phyloP scores from a whole-genome alignment of 768 basidiomycete species.

The Leccinum barrowsii region DNA sequence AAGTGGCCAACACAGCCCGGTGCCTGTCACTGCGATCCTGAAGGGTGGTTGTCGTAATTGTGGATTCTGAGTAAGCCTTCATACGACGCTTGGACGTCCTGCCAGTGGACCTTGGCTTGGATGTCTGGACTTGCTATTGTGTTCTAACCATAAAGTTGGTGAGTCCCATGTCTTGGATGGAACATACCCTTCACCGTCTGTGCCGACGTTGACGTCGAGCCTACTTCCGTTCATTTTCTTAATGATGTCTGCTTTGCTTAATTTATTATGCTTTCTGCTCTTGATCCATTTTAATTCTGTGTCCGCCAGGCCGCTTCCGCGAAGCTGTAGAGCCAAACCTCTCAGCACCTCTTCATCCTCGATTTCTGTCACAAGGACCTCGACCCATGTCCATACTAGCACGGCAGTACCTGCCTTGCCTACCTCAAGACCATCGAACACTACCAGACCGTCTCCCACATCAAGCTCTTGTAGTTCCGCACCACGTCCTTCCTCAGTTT shows the following conservation, averaged over 20 bases:
- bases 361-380: neutral
- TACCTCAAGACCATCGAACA: neutral
- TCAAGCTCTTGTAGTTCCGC: neutral
- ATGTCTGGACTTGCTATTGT: conserved; percentile 2
- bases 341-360: neutral
- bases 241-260: conserved; percentile 3
- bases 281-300: conserved; percentile 7
- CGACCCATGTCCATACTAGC: neutral
- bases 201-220: conserved; percentile 3
- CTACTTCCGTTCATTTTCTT: neutral
- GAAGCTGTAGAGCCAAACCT: conserved; percentile 4
- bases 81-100: neutral
- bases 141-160: conserved; percentile 5
- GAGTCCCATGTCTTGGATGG: neutral
- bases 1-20: neutral
- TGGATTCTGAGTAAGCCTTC: neutral
- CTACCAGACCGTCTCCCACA: neutral
- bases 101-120: too few species aligned
- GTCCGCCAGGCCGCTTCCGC: conserved; percentile 13
- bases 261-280: conserved; percentile 4
- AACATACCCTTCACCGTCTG: neutral
- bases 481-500: neutral
- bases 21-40: neutral
- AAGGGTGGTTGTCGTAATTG: too few species aligned
- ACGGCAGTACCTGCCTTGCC: neutral